Conservation (phyloP, 192 early-diverging fungal species). For the Coemansia sp. region DNA sequence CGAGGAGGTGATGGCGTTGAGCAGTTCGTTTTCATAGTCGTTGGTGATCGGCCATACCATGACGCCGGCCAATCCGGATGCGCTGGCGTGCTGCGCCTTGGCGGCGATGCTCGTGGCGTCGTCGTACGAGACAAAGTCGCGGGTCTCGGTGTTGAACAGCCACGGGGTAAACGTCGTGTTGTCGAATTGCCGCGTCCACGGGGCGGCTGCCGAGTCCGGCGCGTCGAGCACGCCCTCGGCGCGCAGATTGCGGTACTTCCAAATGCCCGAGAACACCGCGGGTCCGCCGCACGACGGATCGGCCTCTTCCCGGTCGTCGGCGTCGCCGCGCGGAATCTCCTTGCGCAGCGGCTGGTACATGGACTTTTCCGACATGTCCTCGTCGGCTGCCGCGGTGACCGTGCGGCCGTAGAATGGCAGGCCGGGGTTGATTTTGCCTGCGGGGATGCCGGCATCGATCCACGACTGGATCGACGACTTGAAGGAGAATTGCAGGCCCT, state of each 20-base stretch:
- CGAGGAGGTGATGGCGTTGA: constrained; percentile 10
- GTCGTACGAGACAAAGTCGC: constrained; percentile 68
- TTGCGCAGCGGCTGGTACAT: constrained; percentile 43
- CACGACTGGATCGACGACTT: constrained; percentile 49
- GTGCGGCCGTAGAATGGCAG: constrained; percentile 62
- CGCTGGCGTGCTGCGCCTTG: constrained; percentile 45
- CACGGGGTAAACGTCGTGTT: constrained; percentile 60
- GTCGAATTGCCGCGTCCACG: constrained; percentile 64
- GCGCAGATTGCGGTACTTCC: constrained; percentile 62
- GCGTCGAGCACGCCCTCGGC: constrained; percentile 51
- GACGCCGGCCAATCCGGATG: constrained; percentile 56
- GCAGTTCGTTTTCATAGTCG: constrained; percentile 59
- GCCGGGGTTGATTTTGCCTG: constrained; percentile 56
- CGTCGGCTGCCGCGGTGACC: constrained; percentile 23
- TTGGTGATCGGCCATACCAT: constrained; percentile 70
- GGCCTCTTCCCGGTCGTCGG: constrained; percentile 46
- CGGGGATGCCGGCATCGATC: constrained; percentile 59
- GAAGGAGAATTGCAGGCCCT: constrained; percentile 41
- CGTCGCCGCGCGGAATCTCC: constrained; percentile 55
- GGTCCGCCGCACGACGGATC: constrained; percentile 42
- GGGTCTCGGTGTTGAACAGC: constrained; percentile 61
- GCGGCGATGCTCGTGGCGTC: constrained; percentile 51
- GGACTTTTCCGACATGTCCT: constrained; percentile 20
- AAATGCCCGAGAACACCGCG: constrained; percentile 57
- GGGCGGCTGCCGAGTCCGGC: constrained; percentile 45